Evolutionary conservation across 2,329 filamentous ascomycete species (phyloP).

Genomic region (Arthrobotrys sphaeroides): DNA sequence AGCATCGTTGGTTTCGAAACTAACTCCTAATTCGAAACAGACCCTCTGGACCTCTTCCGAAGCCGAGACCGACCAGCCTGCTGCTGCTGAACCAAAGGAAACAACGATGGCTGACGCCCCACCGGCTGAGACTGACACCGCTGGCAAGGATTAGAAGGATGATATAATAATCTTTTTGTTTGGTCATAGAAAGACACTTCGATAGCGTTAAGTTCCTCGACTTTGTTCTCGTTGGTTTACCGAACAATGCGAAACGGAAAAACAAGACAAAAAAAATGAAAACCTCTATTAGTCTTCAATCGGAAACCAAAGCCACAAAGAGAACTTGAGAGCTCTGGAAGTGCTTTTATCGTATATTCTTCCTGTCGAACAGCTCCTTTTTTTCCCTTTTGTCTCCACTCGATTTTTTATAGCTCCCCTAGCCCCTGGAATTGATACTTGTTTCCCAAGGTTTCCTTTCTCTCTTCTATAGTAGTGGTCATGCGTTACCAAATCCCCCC

Average conservation of each 20-base stretch:
- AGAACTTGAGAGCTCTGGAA: constrained; percentile 41
- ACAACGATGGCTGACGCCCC: constrained; percentile 69
- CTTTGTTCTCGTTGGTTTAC: constrained; percentile 53
- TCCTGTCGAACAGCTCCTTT: constrained; percentile 12
- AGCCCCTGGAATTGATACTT: constrained; percentile 27
- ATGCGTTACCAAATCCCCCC: neutral
- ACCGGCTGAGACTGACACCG: constrained; percentile 63
- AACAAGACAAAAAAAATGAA: constrained; percentile 35
- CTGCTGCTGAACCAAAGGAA: constrained; percentile 67
- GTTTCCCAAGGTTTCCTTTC: constrained; percentile 7
- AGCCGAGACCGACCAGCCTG: constrained; percentile 74
- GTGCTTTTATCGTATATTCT: constrained; percentile 50
- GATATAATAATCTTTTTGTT: constrained; percentile 52
- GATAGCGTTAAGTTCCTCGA: constrained; percentile 54
- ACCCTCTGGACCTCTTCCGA: constrained; percentile 99
- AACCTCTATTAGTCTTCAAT: neutral
- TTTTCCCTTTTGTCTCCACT: constrained; percentile 11
- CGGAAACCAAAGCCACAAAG: constrained; percentile 20
- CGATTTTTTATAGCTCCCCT: constrained; percentile 17
- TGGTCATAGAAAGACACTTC: constrained; percentile 57
- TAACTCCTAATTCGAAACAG: constrained; percentile 64
- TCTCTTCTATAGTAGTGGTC: constrained; percentile 32
- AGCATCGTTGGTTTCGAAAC: neutral
- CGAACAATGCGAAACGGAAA: constrained; percentile 36
- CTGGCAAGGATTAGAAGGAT: constrained; percentile 37